Evolutionary conservation across 1,139 yeast species (phyloP), one percentile per base, ranked within the genome.

Genomic region (Hemisphaericaspora lyxosophila): DNA sequence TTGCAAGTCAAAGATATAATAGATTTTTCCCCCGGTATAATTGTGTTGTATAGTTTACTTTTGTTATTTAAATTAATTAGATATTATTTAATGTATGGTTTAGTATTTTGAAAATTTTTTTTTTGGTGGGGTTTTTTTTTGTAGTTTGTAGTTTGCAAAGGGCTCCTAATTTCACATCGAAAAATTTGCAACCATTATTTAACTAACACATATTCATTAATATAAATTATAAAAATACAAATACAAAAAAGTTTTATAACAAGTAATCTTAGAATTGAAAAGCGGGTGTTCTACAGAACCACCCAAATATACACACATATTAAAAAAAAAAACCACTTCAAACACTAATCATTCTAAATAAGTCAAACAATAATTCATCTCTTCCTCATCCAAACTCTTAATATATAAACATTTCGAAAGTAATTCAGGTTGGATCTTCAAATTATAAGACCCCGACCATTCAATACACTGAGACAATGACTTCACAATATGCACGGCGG

Each of bases 391-490:
- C 42, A 89, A 67, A 1, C 92, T 75, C 49, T 85, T 81, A 44
- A 89, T 75, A 60, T 89, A 89, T 32, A 89, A 73, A 60, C 97
- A 88, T 57, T 83, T 87, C 39, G 95, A 84, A 43, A 89, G 62
- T 23, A 88, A 60, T 40, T 85, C 90, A 7, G 75, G 73, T 41
- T 82, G 65, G 3, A 67, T 56, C 25, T 64, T 59, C 12, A 75
- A 57, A 26, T 64, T 58, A 63, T 86, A 88, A 45, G 83, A 71
- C 35, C 73, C 70, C 0, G 94, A 79, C 94, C 96, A 87, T 54
- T 87, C 95, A 39, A 88, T 85, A 53, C 87, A 78, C 56, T 86
- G 89, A 31, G 90, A 75, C 42, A 90, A 74, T 6, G 85, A 80
- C 56, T 85, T 85, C 31, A 88, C 90, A 36, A 89, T 81, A 43